Base-by-base conservation (phyloP, 1,284 basidiomycete genomes). In the Puccinia horiana region DNA sequence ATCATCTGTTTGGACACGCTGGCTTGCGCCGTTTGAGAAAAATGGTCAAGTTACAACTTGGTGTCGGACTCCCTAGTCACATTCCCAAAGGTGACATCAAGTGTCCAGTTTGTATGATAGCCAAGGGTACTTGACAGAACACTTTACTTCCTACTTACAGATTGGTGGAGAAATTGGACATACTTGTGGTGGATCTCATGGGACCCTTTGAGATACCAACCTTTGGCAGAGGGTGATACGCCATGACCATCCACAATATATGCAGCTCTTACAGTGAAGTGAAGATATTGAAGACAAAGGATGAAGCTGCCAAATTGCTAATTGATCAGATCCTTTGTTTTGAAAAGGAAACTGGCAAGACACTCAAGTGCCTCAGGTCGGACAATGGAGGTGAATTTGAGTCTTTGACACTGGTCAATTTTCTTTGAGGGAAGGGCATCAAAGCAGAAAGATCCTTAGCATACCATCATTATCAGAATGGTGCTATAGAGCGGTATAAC, bases 401-500 rank as follows among this genome's bases (percentile, higher is more conserved):
- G 42, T 49, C 37, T 1, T 70, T 70, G n/a, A 23, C 42, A 26
- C 26, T 80, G 2, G 23, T 35, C 0, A 29, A 40, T 4, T 80
- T 54, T 18, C 12, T 72, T 0, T 18, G n/a, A 20, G 14, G 9
- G 20, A 58, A 72, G 23, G 77, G 77, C 5, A 80, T 80, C 20
- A 54, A 58, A 11, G 47, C 63, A 8, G 49, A 79, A 56, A 20
- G 65, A 5, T 69, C 61, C 20, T 18, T 69, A 1, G 44, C 76
- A 6, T 78, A 78, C 76, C 35, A 65, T 20, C 76, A 78, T 65
- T 63, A 78, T 26, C 76, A 78, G 37, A 78, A 78, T 29, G 76
- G 76, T 23, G 42, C 37, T 2, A 54, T 67, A 1, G 76, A 78
- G 32, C 2, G 61, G 37, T 65, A 29, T 40, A 78, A 65, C 26